These are phyloP conservation scores for Catharanthus roseus DNA, from an alignment of 257 asterid genomes.

Conservation along the genomic window DNA sequence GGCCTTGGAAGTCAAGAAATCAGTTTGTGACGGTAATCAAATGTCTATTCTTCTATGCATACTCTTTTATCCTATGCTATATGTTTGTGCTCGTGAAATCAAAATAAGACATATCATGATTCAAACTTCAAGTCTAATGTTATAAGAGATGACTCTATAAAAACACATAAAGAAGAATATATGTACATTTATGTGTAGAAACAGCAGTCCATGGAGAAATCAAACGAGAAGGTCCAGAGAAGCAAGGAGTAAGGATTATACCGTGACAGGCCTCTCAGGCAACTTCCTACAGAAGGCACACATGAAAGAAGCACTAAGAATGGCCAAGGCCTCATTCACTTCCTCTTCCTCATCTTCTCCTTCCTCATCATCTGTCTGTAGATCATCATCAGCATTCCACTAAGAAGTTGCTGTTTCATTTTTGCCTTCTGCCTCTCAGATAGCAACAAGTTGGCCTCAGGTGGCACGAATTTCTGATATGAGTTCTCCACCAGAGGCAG, in stretches of 20 bases:
- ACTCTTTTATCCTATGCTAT: too few species aligned
- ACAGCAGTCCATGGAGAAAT: background rate
- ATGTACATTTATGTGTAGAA: background rate
- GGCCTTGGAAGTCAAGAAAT: background rate
- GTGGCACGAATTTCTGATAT: conserved; percentile 52
- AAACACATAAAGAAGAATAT: background rate
- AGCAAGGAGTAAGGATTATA: conserved; percentile 16
- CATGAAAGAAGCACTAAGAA: conserved; percentile 56
- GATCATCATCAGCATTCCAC: conserved; percentile 29
- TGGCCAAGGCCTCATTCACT: conserved; percentile 34
- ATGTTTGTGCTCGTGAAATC: background rate
- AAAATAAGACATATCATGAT: too few species aligned
- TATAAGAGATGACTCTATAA: too few species aligned
- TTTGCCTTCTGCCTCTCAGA: conserved; percentile 65
- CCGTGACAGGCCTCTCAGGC: conserved; percentile 85
- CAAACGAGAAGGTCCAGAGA: too few species aligned
- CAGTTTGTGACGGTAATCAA: background rate
- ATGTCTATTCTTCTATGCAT: background rate
- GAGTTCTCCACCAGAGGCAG: conserved; percentile 34
- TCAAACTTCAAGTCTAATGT: too few species aligned
- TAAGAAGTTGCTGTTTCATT: conserved; percentile 51
- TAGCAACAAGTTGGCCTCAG: conserved; percentile 50
- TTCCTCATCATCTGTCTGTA: background rate
- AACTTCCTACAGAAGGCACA: conserved; percentile 76
- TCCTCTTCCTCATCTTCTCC: conserved; percentile 27